These are phyloP conservation scores for Kluyveromyces starmeri DNA, from an alignment of 805 yeast genomes.

Conservation along the genomic window DNA sequence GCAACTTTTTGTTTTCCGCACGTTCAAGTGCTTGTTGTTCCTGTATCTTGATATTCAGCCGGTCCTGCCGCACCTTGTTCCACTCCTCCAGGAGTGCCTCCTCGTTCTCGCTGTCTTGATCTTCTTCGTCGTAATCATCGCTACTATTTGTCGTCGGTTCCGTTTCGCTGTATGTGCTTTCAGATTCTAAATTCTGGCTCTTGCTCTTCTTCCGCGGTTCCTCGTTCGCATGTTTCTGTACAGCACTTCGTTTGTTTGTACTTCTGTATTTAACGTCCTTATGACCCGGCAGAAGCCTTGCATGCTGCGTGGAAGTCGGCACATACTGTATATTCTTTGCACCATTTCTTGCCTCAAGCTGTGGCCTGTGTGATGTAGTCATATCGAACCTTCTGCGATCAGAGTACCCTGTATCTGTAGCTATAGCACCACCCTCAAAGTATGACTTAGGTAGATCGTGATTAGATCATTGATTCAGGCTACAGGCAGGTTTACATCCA, in stretches of 20 bases:
- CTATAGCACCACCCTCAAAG: no score
- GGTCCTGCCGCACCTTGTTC: slow-evolving; percentile 31
- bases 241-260: slow-evolving; percentile 18
- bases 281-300: slow-evolving; percentile 48
- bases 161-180: slow-evolving; percentile 28
- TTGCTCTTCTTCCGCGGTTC: slow-evolving; percentile 10
- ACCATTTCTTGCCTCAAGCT: slow-evolving; percentile 56
- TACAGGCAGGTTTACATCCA: no score
- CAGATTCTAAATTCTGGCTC: neutral
- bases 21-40: slow-evolving; percentile 21
- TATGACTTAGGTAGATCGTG: no score
- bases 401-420: no score
- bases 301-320: slow-evolving; percentile 42
- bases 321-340: slow-evolving; percentile 31
- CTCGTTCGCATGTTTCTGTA: slow-evolving; percentile 5
- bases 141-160: slow-evolving; percentile 34
- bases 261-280: slow-evolving; percentile 42
- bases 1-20: slow-evolving; percentile 16
- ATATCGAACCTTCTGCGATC: no score
- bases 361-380: slow-evolving; percentile 67
- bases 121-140: slow-evolving; percentile 29
- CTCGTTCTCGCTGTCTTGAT: slow-evolving; percentile 27
- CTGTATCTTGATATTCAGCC: slow-evolving; percentile 20
- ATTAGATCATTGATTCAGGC: no score
- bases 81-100: slow-evolving; percentile 37